phyloP scores from a whole-genome alignment of 1,284 basidiomycete genomes.

The Malassezia restricta region DNA sequence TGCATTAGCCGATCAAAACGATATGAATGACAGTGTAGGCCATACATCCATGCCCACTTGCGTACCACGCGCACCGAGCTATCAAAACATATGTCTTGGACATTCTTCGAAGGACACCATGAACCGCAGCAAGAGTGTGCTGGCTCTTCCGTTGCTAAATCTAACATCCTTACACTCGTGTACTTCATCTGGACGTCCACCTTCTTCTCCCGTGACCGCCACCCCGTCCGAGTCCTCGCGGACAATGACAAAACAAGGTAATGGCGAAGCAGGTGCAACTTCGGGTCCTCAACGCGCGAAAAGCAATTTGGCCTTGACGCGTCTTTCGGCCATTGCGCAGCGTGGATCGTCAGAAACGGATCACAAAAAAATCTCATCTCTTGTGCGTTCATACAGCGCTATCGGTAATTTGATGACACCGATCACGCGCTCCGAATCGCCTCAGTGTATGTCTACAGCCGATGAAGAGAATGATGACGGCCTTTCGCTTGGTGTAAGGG shows the following conservation, averaged over 20 bases:
- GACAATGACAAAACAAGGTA: not conserved
- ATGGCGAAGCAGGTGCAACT: not conserved
- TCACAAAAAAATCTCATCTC: not conserved
- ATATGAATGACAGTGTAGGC: not conserved
- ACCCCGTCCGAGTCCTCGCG: not conserved
- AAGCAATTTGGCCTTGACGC: conserved; percentile 6
- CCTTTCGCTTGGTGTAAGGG: not conserved
- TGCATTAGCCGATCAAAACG: not conserved
- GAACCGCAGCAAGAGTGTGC: conserved; percentile 56
- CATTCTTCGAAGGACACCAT: conserved; percentile 29
- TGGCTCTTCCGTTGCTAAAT: conserved; percentile 50
- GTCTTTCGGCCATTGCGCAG: conserved; percentile 9
- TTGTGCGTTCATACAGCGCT: conserved; percentile 4
- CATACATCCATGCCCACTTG: not conserved
- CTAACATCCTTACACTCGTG: conserved; percentile 49
- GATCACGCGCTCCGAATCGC: not conserved
- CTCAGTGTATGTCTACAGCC: not conserved
- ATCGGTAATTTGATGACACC: not conserved
- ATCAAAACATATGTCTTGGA: not conserved
- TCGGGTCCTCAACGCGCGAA: not conserved
- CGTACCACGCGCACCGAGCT: not conserved
- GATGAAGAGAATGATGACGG: conserved; percentile 3
- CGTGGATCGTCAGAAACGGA: not conserved
- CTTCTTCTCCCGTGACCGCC: not conserved
- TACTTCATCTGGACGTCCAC: conserved; percentile 38